These are phyloP conservation scores for Diplodia seriata DNA, from an alignment of 2,329 filamentous ascomycete genomes.

Conservation along the genomic window DNA sequence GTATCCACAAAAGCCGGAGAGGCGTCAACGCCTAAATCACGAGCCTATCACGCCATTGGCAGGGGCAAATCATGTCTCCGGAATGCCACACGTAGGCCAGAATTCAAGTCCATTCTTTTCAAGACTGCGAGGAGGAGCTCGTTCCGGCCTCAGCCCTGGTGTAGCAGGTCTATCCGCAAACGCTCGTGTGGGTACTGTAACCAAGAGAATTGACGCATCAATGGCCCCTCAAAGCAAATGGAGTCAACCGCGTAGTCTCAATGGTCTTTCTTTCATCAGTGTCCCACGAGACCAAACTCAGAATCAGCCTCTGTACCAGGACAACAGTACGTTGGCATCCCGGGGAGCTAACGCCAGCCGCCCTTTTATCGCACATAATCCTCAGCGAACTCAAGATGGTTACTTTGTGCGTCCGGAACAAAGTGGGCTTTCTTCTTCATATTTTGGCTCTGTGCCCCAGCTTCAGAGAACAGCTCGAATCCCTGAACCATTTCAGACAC, in stretches of 20 bases:
- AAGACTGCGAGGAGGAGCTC: slow-evolving; percentile 5
- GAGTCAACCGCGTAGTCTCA: slow-evolving; percentile 41
- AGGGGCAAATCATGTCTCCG: slow-evolving; percentile 30
- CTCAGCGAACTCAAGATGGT: not conserved
- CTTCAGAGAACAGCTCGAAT: not conserved
- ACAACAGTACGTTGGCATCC: not conserved
- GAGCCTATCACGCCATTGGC: slow-evolving; percentile 33
- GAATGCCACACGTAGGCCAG: not conserved
- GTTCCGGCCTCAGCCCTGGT: slow-evolving; percentile 8
- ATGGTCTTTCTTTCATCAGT: slow-evolving; percentile 48
- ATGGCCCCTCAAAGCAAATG: slow-evolving; percentile 30
- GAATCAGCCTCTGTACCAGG: not conserved
- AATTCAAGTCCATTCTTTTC: slow-evolving; percentile 51
- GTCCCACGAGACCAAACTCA: slow-evolving; percentile 34
- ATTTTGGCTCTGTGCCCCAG: slow-evolving; percentile 2
- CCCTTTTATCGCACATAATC: not conserved
- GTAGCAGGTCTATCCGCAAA: slow-evolving; percentile 28
- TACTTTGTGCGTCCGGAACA: slow-evolving; percentile 10
- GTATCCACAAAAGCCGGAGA: not conserved
- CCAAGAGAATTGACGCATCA: not conserved
- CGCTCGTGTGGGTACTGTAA: slow-evolving; percentile 19
- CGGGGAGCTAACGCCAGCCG: not conserved
- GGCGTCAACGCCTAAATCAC: not conserved
- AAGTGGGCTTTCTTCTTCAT: slow-evolving; percentile 20
- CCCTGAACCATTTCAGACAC: not conserved